These are phyloP conservation scores for Cercospora beticola DNA, from an alignment of 2,329 filamentous ascomycete species.

Conservation along the genomic window DNA sequence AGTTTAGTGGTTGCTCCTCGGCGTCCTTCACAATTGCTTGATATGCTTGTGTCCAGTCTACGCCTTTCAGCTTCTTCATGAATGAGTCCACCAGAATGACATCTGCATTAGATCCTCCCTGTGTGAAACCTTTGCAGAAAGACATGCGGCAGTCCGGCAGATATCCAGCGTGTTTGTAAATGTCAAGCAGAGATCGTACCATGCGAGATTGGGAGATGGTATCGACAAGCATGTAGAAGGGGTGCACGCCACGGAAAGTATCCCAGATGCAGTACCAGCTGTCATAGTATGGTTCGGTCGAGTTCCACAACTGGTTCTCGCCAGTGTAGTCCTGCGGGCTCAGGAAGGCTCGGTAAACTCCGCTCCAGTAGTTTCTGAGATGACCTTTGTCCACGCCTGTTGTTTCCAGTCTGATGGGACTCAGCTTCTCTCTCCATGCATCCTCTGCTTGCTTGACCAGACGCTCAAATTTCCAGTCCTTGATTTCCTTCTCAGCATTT, in stretches of 20 bases:
- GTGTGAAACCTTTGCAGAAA: constrained; percentile 68
- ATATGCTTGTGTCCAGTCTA: constrained; percentile 37
- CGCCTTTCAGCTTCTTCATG: constrained; percentile 59
- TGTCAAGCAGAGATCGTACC: constrained; percentile 68
- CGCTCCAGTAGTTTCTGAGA: constrained; percentile 45
- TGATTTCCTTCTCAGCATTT: constrained; percentile 67
- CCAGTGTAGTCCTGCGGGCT: constrained; percentile 49
- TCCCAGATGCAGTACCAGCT: constrained; percentile 59
- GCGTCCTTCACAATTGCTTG: constrained; percentile 36
- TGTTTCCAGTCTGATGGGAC: constrained; percentile 39
- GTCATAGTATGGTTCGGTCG: constrained; percentile 46
- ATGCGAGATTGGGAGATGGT: constrained; percentile 63
- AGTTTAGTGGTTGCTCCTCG: constrained; percentile 32
- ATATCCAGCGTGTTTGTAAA: constrained; percentile 67
- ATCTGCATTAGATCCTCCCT: constrained; percentile 74
- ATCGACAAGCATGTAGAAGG: constrained; percentile 68
- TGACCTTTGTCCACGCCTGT: constrained; percentile 38
- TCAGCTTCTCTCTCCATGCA: constrained; percentile 43
- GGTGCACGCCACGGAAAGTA: constrained; percentile 53
- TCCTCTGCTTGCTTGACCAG: constrained; percentile 45
- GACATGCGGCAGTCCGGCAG: constrained; percentile 75
- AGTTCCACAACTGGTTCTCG: constrained; percentile 48
- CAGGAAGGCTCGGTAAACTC: constrained; percentile 46
- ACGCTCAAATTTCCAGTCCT: constrained; percentile 61
- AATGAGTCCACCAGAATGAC: constrained; percentile 68